phyloP scores from a whole-genome alignment of 768 basidiomycete genomes.

The Kwoniella sp. region DNA sequence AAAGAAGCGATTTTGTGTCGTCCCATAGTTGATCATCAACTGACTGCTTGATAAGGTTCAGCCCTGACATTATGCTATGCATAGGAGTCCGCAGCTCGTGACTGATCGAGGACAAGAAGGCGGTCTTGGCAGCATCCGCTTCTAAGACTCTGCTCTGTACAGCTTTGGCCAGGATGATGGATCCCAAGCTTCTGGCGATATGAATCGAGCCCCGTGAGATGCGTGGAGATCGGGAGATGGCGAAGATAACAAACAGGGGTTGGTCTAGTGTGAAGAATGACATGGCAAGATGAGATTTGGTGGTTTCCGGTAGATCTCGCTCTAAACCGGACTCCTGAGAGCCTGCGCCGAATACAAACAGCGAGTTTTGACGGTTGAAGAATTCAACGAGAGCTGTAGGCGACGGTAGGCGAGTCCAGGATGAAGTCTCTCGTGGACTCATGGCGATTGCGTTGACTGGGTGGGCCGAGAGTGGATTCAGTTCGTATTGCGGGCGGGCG shows the following conservation, averaged over 20 bases:
- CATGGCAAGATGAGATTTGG: conserved; percentile 26
- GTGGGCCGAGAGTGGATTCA: conserved; percentile 5
- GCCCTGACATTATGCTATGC: conserved; percentile 41
- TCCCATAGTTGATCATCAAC: conserved; percentile 13
- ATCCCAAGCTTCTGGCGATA: conserved; percentile 29
- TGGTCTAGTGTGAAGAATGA: conserved; percentile 31
- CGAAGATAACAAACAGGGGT: conserved; percentile 34
- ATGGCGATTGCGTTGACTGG: conserved; percentile 1
- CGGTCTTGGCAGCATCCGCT: conserved; percentile 42
- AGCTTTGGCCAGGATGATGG: conserved; percentile 32
- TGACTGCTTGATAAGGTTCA: conserved; percentile 36
- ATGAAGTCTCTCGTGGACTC: not conserved
- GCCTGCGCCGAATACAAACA: not conserved
- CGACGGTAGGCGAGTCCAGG: not conserved
- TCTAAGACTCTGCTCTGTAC: conserved; percentile 30
- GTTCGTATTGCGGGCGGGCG: not conserved
- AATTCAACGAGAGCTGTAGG: not conserved
- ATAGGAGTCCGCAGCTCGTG: conserved; percentile 50
- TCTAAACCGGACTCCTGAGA: conserved; percentile 31
- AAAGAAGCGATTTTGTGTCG: conserved; percentile 8
- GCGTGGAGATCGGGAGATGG: conserved; percentile 4
- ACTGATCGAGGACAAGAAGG: conserved; percentile 44
- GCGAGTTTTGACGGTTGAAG: conserved; percentile 2
- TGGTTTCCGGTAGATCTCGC: conserved; percentile 17
- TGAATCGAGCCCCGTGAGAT: not conserved